Base-by-base conservation (phyloP, 2,329 filamentous ascomycete genomes). In the Ustilaginoidea virens region DNA sequence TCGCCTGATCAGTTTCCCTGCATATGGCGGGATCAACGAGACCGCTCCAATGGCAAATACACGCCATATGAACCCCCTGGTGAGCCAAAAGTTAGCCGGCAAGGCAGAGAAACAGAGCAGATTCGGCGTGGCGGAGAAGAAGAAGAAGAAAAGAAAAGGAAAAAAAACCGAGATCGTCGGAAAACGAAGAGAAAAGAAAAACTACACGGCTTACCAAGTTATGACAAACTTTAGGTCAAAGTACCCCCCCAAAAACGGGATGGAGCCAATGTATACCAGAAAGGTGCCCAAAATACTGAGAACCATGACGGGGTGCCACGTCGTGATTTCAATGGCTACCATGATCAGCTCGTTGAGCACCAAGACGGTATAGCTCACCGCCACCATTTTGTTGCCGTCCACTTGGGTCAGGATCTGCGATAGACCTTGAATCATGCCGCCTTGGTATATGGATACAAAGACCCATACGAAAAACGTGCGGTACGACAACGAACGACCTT, bases 401-500 rank as follows among this genome's bases (percentile, higher is more conserved):
- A 81, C 74, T 36, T 81, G 77, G 3, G 90, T 80, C 14, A 98
- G 67, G 11, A 98, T 63, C 51, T 98, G 86, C 1, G 80, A 77
- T 9, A 94, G 67, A n/a, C 87, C 86, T 55, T 98, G 87, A 44
- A 98, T 96, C 48, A 96, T 77, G 38, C 80, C 71, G 28, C 90
- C 90, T 52, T 98, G 90, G 55, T 98, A 98, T 40, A 98, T 73
- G 21, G 81, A 92, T 8, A 98, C 83, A 11, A 85, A 65, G 5
- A 96, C 83, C 92, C 92, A 98, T 37, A 87, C 74, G 58, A 94
- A 93, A 58, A 98, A 98, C 8, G 85, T 93, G 31, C 79, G 74
- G 55, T 96, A 96, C 29, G 78, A 86, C 12, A 98, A 66, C 5
- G 79, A 85, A 10, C 80, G 76, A 7, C 87, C 87, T 1, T 74